Evolutionary conservation across 345 rosid species (phyloP), one percentile per base, ranked within the genome.

Genomic region (Raphanus raphanistrum): DNA sequence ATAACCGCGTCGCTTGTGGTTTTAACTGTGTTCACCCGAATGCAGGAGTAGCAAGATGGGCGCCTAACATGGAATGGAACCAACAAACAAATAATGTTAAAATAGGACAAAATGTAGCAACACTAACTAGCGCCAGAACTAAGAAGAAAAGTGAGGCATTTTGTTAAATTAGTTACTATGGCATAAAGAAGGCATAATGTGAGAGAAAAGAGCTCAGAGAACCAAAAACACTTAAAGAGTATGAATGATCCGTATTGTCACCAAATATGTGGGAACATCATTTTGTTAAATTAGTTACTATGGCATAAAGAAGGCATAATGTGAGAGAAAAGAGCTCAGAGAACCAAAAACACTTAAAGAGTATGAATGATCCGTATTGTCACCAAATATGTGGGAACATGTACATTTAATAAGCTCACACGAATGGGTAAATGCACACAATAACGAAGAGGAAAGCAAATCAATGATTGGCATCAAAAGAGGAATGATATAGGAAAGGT

Each of bases 11-110:
- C 96, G 59, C 83, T 83, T 3, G 94, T 84, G 15, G 94, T 73
- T 82, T 85, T 89, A 28, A 92, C 85, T 6, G 88, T 86, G 75
- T 95, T 95, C 71, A 92, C 96, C 2, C 98, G 94, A 60, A 95
- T 82, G 77, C 98, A 95, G 17, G 98, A 91, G 83, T 91, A 91
- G 64, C 90, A 70, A 3, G 98, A 90, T 0, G 99, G 98, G 1
- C 83, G 86, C 89, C 99, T 92, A 80, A 76, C 28, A 63, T 45
- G 15, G 17, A 4, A 17, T 43, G 25, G 13, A 5, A 17, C 8
- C 32, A 43, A 4, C 10, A 17, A 15, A 21, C 21, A 13, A 13
- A 48, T 8, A 48, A 4, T n/a, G 55, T 13, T 48, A 10, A 10
- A 41, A 1, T 12, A 43, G 15, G 7, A 11, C 52, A 43, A 43